These are phyloP conservation scores for Chlorella vulgaris DNA, from an alignment of 139 green algal genomes.

Conservation along the genomic window DNA sequence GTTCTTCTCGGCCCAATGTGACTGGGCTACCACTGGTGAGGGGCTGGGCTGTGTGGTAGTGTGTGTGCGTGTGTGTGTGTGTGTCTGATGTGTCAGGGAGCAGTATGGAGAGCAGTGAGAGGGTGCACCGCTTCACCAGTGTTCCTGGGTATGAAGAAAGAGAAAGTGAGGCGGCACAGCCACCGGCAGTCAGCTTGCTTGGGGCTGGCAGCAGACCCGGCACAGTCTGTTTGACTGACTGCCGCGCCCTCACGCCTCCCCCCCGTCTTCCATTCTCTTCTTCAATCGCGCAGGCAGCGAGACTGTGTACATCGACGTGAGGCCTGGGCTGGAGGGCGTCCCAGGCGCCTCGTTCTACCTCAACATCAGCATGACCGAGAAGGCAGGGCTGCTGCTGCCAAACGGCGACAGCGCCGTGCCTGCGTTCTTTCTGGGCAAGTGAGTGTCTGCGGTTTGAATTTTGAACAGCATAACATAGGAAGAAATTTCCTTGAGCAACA, in stretches of 20 bases:
- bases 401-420: conserved; percentile 8
- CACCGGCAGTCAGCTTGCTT: too few relatives aligned
- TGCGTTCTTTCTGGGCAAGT: conserved; percentile 27
- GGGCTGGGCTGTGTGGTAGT: too few relatives aligned
- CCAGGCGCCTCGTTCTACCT: conserved; percentile 56
- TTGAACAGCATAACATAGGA: too few relatives aligned
- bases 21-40: conserved; percentile 36
- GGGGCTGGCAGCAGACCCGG: too few relatives aligned
- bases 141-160: too few relatives aligned
- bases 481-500: not conserved
- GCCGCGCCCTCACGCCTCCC: too few relatives aligned
- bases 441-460: too few relatives aligned
- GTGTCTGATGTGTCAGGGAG: not conserved
- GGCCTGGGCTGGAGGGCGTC: conserved; percentile 39
- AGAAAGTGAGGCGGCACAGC: too few relatives aligned
- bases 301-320: conserved; percentile 47
- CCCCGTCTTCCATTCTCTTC: not conserved
- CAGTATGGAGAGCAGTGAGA: not conserved
- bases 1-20: conserved; percentile 38
- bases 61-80: not conserved
- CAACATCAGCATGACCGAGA: conserved; percentile 49
- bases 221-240: not conserved
- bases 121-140: too few relatives aligned
- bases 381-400: conserved; percentile 42
- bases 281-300: conserved; percentile 41